phyloP scores from a whole-genome alignment of 129 eudicot species.

The Oenanthe sinensis region DNA sequence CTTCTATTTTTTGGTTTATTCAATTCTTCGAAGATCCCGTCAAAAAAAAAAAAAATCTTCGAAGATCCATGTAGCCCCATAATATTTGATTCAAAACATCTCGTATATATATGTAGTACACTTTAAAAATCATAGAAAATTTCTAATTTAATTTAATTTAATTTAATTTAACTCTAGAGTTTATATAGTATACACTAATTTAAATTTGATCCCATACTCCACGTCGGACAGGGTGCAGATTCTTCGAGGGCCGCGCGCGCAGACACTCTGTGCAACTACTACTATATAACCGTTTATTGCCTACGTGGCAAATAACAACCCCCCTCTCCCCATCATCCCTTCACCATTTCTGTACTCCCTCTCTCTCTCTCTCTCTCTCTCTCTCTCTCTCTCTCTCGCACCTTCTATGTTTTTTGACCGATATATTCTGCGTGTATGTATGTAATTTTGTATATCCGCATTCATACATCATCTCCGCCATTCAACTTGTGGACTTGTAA shows the following conservation, averaged over 20 bases:
- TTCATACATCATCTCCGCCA: background rate
- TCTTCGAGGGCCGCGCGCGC: background rate
- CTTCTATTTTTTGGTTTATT: no score
- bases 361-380: background rate
- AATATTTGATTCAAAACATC: no score
- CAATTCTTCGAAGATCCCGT: no score
- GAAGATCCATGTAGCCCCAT: no score
- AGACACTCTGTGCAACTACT: background rate
- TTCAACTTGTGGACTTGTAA: background rate
- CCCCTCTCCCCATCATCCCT: background rate
- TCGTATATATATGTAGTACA: no score
- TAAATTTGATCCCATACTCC: background rate
- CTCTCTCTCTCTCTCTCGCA: background rate
- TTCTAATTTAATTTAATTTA: no score
- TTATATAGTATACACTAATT: no score
- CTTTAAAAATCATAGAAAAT: no score
- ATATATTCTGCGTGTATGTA: background rate
- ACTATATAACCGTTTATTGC: constrained; percentile 3
- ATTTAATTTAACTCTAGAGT: no score
- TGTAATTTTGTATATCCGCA: background rate
- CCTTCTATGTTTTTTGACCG: background rate
- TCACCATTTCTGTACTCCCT: background rate
- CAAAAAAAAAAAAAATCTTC: no score
- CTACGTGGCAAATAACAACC: constrained; percentile 8
- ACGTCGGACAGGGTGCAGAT: background rate